Conservation (phyloP, 139 green algal genomes). For the Mesotaenium endlicherianum region DNA sequence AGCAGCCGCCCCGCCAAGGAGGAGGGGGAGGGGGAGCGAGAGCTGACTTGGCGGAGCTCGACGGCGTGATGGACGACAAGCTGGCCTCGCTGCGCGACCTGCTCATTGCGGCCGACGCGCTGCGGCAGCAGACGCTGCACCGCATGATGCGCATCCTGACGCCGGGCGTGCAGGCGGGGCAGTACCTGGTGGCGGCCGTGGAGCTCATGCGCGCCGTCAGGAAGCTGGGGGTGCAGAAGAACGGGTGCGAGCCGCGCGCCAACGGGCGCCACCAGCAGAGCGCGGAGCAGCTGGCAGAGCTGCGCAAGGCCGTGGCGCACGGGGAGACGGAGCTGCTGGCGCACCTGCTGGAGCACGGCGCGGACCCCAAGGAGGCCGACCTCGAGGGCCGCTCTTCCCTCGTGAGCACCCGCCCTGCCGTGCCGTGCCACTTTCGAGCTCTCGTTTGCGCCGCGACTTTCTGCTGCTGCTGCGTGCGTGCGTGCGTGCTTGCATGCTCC, state of each 20-base stretch:
- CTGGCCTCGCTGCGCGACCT: conserved; percentile 1
- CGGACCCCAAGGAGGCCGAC: neutral
- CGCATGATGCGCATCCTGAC: neutral
- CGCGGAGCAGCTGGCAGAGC: neutral
- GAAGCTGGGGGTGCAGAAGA: neutral
- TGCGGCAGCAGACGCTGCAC: neutral
- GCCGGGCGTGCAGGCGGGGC: neutral
- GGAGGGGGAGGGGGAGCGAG: neutral
- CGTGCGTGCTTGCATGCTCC: too few species aligned
- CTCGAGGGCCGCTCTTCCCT: neutral
- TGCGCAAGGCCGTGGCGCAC: neutral
- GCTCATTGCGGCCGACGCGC: neutral
- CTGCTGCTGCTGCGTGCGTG: too few species aligned
- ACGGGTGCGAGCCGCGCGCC: neutral
- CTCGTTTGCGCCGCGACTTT: too few species aligned
- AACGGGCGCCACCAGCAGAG: neutral
- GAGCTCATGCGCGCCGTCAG: neutral
- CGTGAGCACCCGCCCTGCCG: too few species aligned
- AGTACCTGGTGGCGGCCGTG: conserved; percentile 6
- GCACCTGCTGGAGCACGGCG: neutral
- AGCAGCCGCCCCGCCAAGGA: neutral
- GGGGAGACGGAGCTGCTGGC: neutral
- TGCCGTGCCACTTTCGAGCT: too few species aligned
- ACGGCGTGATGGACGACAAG: neutral
- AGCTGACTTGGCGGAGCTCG: neutral